Base-by-base conservation (phyloP, 768 basidiomycete species). In the Kwoniella sp. region DNA sequence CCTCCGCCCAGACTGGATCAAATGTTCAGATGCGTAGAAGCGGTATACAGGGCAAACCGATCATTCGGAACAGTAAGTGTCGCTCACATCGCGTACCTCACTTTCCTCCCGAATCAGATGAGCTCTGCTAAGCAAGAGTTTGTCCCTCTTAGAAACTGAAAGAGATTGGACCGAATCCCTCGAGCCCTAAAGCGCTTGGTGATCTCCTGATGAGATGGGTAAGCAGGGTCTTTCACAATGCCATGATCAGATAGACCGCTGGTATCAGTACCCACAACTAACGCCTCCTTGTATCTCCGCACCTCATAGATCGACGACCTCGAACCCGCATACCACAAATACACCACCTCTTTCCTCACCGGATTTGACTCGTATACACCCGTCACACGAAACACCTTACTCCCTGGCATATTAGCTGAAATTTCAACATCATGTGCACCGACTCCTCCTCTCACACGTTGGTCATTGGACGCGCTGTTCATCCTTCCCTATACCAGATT, bases 171-270 rank as follows among this genome's bases (percentile, higher is more conserved):
- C 87, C 90, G 20, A 91, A 89, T 81, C 94, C 95, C 1, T 88
- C 91, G 4, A 92, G 91, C 13, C 93, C 94, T 4, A 96, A 93
- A 77, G 92, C 90, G 13, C 84, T 99, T 29, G 94, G 96, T 45
- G 95, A 98, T 80, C 83, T 99, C 45, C 84, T 99, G 59, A 96
- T 97, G 90, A 88, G 90, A 82, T 98, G 95, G 96, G 95, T 95
- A 70, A 66, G 90, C 54, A 25, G 23, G n/a, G 22, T 25, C 17
- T 7, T 17, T 45, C 20, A 11, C n/a, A 29, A 50, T 25, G 52
- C 2, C 37, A 15, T 52, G 55, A 3, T 7, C 41, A 45, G 34
- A 37, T 7, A 13, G 7, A 13, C 34, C 5, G 26, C 23, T 34
- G 23, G 53, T 47, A 55, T 34, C 79, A 28, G 26, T 8, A 26